Percentiles rank a stretch among this genome's conserved stretches.
Evolutionary conservation across 352 stramenopile species (phyloP).

Genomic region (Phytopythium aichiense): DNA sequence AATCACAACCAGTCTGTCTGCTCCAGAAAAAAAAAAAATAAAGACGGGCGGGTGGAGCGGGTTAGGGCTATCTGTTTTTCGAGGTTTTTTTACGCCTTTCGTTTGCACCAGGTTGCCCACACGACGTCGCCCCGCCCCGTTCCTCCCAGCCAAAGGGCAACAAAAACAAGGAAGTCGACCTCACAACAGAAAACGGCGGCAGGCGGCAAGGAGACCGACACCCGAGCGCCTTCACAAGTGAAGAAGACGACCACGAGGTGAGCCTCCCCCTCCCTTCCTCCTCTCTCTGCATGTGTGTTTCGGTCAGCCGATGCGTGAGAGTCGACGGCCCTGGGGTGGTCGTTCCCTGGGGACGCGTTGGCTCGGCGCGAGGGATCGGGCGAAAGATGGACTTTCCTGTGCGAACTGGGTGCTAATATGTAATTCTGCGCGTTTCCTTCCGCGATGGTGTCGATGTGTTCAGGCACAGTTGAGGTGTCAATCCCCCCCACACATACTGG

Average conservation of each 20-base stretch:
- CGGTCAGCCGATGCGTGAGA: background rate
- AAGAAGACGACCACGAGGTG: background rate
- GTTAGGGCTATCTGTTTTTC: background rate
- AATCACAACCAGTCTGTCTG: conserved; percentile 1
- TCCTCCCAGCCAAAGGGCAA: background rate
- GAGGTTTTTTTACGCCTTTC: conserved; percentile 2
- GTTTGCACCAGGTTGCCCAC: background rate
- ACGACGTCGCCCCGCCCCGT: background rate
- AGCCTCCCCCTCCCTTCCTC: background rate
- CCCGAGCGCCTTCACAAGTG: background rate
- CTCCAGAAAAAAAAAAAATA: background rate
- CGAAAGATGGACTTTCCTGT: background rate
- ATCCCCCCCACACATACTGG: background rate
- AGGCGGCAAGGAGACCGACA: background rate
- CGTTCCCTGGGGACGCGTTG: background rate
- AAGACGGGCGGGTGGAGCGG: background rate
- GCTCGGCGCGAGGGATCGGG: no score
- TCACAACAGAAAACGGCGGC: conserved; percentile 3
- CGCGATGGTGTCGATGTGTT: background rate
- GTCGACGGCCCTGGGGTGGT: background rate
- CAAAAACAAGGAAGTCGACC: conserved; percentile 1
- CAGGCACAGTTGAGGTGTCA: conserved; percentile 6
- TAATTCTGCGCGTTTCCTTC: background rate
- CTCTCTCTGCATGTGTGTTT: background rate
- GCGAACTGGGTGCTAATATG: background rate